Conservation (phyloP, 352 stramenopile genomes). For the Phytophthora tubulina region DNA sequence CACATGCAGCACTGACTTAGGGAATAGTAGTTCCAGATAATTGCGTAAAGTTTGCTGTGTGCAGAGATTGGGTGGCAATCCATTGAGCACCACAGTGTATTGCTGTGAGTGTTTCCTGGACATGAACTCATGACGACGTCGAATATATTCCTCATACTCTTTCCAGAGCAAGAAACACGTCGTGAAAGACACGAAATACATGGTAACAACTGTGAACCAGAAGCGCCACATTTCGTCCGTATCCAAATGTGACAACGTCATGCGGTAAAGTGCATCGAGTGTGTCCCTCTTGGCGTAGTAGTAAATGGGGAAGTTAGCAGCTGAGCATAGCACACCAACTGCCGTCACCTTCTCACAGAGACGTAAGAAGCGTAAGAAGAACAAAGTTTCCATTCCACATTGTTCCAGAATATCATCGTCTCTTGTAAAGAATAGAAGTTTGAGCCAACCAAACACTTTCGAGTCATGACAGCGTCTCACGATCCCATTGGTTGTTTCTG, state of each 20-base stretch:
- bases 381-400: conserved; percentile 85
- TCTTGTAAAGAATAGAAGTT: conserved; percentile 60
- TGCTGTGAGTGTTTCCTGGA: conserved; percentile 67
- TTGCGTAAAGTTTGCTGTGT: conserved; percentile 82
- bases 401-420: conserved; percentile 77
- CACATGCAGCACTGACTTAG: conserved; percentile 69
- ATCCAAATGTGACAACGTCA: conserved; percentile 75
- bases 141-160: conserved; percentile 81
- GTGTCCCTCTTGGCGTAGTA: conserved; percentile 58
- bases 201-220: conserved; percentile 68
- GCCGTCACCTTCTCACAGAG: conserved; percentile 78
- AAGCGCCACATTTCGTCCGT: conserved; percentile 67
- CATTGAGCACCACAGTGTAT: conserved; percentile 84
- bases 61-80: conserved; percentile 73
- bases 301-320: conserved; percentile 82
- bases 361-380: conserved; percentile 80
- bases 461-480: conserved; percentile 49
- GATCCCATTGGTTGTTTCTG: conserved; percentile 59
- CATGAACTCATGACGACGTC: conserved; percentile 83
- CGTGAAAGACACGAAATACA: conserved; percentile 71
- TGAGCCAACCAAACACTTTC: conserved; percentile 65
- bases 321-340: conserved; percentile 67
- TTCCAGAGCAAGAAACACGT: conserved; percentile 73
- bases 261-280: conserved; percentile 58
- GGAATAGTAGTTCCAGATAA: conserved; percentile 82